These are phyloP conservation scores for Kuraishia molischiana DNA, from an alignment of 805 yeast species.

Conservation along the genomic window DNA sequence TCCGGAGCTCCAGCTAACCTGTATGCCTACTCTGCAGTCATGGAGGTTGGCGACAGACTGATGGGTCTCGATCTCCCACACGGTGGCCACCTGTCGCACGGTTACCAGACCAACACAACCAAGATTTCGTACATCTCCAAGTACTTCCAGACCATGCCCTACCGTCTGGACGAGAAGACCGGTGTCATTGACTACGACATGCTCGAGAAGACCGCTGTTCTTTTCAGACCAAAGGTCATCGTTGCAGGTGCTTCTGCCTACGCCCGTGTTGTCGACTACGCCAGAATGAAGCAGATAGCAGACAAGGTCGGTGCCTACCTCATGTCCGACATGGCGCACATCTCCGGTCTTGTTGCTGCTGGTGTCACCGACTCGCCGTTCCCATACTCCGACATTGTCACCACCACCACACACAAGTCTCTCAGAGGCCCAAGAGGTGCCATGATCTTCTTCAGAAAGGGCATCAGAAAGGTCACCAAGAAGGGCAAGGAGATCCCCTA, in stretches of 20 bases:
- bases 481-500: constrained; percentile 78
- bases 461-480: constrained; percentile 74
- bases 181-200: constrained; percentile 90
- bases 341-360: constrained; percentile 92
- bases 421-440: constrained; percentile 99
- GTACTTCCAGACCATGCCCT: constrained; percentile 97
- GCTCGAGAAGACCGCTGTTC: constrained; percentile 68
- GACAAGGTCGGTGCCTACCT: constrained; percentile 90
- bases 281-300: constrained; percentile 83
- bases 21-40: constrained; percentile 80
- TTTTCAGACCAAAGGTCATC: constrained; percentile 89
- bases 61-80: constrained; percentile 98
- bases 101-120: constrained; percentile 85
- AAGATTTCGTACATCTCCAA: constrained; percentile 89
- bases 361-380: constrained; percentile 92
- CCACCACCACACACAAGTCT: constrained; percentile 96
- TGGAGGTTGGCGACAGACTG: constrained; percentile 84
- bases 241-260: constrained; percentile 98
- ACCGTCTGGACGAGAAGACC: constrained; percentile 76
- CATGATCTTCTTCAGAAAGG: constrained; percentile 94
- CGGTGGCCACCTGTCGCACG: constrained; percentile 97
- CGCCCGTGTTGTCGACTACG: constrained; percentile 83
- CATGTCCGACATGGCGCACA: constrained; percentile 95
- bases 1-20: constrained; percentile 97
- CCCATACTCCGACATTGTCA: constrained; percentile 88